These are phyloP conservation scores for Magnaporthiopsis poae DNA, from an alignment of 2,329 filamentous ascomycete species.

Conservation along the genomic window DNA sequence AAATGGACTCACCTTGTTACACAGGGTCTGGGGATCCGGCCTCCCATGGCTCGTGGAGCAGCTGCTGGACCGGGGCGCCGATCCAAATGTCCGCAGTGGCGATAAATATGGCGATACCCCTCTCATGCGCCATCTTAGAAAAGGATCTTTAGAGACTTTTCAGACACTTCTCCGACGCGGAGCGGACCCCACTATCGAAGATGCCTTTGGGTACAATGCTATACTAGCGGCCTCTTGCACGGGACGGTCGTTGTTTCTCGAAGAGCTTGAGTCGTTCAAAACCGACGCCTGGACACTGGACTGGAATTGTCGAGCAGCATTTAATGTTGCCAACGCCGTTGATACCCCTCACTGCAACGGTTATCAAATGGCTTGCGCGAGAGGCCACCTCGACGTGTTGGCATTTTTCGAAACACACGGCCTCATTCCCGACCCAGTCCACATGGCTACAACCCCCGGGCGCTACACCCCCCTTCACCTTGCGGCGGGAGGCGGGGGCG, in stretches of 20 bases:
- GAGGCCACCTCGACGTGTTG: not conserved
- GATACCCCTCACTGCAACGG: not conserved
- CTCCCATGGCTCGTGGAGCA: not conserved
- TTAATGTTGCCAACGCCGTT: too few species aligned
- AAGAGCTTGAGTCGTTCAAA: not conserved
- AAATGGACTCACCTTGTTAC: not conserved
- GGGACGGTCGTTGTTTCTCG: not conserved
- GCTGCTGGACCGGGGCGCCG: not conserved
- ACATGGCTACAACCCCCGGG: not conserved
- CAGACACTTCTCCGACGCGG: not conserved
- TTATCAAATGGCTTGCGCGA: not conserved
- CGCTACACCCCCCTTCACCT: not conserved
- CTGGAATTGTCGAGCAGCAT: not conserved
- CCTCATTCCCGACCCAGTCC: not conserved
- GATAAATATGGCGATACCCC: not conserved
- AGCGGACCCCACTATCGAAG: not conserved
- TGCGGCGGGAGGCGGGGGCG: not conserved
- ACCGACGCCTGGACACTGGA: not conserved
- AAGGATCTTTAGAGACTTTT: not conserved
- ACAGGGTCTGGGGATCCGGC: not conserved
- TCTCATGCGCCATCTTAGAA: not conserved
- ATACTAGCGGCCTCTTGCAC: not conserved
- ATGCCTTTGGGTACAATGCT: not conserved
- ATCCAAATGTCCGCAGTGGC: not conserved
- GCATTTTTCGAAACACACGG: not conserved